Evolutionary conservation across 208 protist species (phyloP).

Genomic region (Leishmania amazonensis): DNA sequence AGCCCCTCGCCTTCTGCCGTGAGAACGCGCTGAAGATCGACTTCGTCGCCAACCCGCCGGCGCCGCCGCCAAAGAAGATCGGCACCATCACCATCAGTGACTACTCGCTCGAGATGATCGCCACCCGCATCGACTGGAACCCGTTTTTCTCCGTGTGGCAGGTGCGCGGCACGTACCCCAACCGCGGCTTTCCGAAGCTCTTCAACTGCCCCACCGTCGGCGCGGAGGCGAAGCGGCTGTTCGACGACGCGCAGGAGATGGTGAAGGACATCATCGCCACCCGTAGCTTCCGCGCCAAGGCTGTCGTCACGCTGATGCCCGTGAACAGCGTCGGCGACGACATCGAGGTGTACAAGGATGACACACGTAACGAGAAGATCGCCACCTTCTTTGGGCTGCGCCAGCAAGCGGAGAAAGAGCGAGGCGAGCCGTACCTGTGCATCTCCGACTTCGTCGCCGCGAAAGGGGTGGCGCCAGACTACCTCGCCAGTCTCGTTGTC

Average conservation of each 20-base stretch:
- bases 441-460: slow-evolving; percentile 96
- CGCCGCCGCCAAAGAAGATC: slow-evolving; percentile 60
- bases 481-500: slow-evolving; percentile 93
- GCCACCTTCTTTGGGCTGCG: slow-evolving; percentile 87
- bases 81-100: slow-evolving; percentile 78
- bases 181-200: slow-evolving; percentile 96
- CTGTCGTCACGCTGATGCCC: slow-evolving; percentile 90
- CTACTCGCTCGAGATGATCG: slow-evolving; percentile 81
- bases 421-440: slow-evolving; percentile 87
- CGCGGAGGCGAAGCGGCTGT: slow-evolving; percentile 92
- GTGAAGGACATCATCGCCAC: slow-evolving; percentile 83
- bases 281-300: slow-evolving; percentile 77
- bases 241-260: slow-evolving; percentile 91
- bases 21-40: slow-evolving; percentile 65
- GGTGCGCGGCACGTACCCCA: slow-evolving; percentile 95
- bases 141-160: slow-evolving; percentile 95
- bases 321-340: slow-evolving; percentile 94
- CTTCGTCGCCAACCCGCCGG: slow-evolving; percentile 57
- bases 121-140: slow-evolving; percentile 97
- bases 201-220: slow-evolving; percentile 96
- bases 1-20: slow-evolving; percentile 75
- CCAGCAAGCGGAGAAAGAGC: slow-evolving; percentile 95
- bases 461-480: slow-evolving; percentile 84
- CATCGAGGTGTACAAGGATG: slow-evolving; percentile 91
- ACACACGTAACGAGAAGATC: slow-evolving; percentile 37